These are phyloP conservation scores for Populus hybrid DNA, from an alignment of 441 rosid genomes.

Conservation along the genomic window DNA sequence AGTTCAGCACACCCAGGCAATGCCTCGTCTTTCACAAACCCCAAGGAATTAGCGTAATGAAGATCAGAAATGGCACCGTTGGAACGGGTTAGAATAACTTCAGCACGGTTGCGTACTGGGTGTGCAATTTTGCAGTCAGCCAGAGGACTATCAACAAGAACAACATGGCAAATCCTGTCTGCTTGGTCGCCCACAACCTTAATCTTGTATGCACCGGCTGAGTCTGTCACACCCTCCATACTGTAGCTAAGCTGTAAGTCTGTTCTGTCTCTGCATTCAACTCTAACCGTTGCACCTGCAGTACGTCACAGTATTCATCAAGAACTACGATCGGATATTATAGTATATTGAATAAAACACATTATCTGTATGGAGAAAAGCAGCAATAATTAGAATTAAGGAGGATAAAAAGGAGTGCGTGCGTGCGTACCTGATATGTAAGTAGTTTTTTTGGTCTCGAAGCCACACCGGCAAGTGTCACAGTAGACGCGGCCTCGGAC, in stretches of 20 bases:
- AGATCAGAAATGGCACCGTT: slow-evolving; percentile 54
- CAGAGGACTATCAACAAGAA: slow-evolving; percentile 45
- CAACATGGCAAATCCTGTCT: slow-evolving; percentile 43
- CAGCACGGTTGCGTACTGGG: slow-evolving; percentile 41
- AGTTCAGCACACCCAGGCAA: slow-evolving; percentile 42
- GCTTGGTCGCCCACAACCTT: slow-evolving; percentile 42
- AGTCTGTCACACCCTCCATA: slow-evolving; percentile 32
- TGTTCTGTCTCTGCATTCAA: slow-evolving; percentile 45
- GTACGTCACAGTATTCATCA: background rate
- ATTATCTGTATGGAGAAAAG: background rate
- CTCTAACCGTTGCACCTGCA: slow-evolving; percentile 47
- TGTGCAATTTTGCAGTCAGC: slow-evolving; percentile 29
- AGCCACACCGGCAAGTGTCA: slow-evolving; percentile 72
- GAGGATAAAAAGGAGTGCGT: background rate
- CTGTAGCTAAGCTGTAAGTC: slow-evolving; percentile 25
- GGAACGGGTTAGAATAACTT: slow-evolving; percentile 55
- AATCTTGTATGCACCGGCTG: slow-evolving; percentile 34
- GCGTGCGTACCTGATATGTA: slow-evolving; percentile 39
- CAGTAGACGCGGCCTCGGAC: slow-evolving; percentile 50
- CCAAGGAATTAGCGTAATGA: slow-evolving; percentile 63
- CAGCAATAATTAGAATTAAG: background rate
- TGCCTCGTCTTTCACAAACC: slow-evolving; percentile 42
- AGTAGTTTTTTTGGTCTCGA: slow-evolving; percentile 51
- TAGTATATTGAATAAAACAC: background rate
- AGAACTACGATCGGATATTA: background rate